Conservation (phyloP, 2,329 filamentous ascomycete species). For the Scorias spongiosa region DNA sequence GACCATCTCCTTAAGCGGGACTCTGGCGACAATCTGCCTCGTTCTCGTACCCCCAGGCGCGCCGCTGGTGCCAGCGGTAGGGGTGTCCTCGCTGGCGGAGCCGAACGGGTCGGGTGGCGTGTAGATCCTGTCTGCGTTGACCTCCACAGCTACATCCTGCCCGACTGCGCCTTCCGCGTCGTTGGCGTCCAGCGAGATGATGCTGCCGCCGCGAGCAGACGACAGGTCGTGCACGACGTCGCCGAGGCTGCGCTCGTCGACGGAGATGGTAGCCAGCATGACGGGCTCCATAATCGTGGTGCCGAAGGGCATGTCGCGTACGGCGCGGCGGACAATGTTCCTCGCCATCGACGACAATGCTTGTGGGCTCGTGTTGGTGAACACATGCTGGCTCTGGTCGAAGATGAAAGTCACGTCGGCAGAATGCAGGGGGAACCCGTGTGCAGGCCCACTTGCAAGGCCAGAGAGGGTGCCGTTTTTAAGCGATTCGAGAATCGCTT, state of each 20-base stretch:
- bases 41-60: slow-evolving; percentile 19
- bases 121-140: slow-evolving; percentile 67
- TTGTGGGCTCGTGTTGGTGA: slow-evolving; percentile 50
- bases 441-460: slow-evolving; percentile 67
- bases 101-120: slow-evolving; percentile 73
- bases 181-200: slow-evolving; percentile 53
- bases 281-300: slow-evolving; percentile 78
- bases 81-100: slow-evolving; percentile 9
- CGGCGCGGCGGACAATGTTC: slow-evolving; percentile 52
- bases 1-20: slow-evolving; percentile 92
- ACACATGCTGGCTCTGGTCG: slow-evolving; percentile 48
- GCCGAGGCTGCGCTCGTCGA: slow-evolving; percentile 68
- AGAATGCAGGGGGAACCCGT: slow-evolving; percentile 65
- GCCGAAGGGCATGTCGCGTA: slow-evolving; percentile 43
- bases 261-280: slow-evolving; percentile 76
- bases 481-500: slow-evolving; percentile 39
- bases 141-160: slow-evolving; percentile 23
- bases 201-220: slow-evolving; percentile 55
- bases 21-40: slow-evolving; percentile 59
- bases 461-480: slow-evolving; percentile 71
- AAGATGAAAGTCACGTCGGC: slow-evolving; percentile 57
- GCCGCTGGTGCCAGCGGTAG: slow-evolving; percentile 5
- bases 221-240: slow-evolving; percentile 70
- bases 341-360: slow-evolving; percentile 52
- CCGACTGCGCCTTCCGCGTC: slow-evolving; percentile 12